Evolutionary conservation across 208 protist species (phyloP), one percentile per base, ranked within the genome.

Genomic region (Perkinsela sp.): DNA sequence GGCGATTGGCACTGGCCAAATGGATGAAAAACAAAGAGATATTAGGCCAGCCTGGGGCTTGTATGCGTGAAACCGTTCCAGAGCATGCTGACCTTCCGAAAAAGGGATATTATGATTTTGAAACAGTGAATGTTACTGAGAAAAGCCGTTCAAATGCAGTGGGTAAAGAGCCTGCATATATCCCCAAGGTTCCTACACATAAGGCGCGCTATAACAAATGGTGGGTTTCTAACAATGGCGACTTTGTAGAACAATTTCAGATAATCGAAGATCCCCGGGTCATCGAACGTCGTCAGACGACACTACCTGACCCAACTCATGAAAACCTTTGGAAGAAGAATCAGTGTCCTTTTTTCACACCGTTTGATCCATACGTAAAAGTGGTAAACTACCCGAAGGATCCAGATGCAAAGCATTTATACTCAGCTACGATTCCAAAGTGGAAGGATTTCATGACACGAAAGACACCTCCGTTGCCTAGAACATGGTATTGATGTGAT

Each of bases 381-480:
- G 80, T 91, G 0, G 79, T 89, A 28, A 83, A 91, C 72, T 91
- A 91, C 72, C 76, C 81, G 30, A 89, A 88, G 68, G 85, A 91
- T 71, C 76, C 83, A 0, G 85, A 91, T 74, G 69, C 79, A 6
- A 89, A 89, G 78, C 88, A 89, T 69, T 68, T 91, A 40, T 83
- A 80, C 68, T 83, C 85, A 29, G 76, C 88, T 1, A 91, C 87
- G 75, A 70, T 91, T 29, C 85, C 85, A 0, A 78, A 83, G 22
- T 91, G 85, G 83, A 91, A 91, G 76, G 85, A 91, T 70, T 91
- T 88, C 76, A 91, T 91, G 85, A 81, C 86, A 70, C 83, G 85
- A 57, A 85, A 82, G 29, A 91, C 88, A 74, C 85, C 85, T 1
- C 78, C 89, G 0, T 74, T 91, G 30, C 85, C 85, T 1, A 76